phyloP scores from a whole-genome alignment of 148 eudicot genomes.

The Camellia japonica region DNA sequence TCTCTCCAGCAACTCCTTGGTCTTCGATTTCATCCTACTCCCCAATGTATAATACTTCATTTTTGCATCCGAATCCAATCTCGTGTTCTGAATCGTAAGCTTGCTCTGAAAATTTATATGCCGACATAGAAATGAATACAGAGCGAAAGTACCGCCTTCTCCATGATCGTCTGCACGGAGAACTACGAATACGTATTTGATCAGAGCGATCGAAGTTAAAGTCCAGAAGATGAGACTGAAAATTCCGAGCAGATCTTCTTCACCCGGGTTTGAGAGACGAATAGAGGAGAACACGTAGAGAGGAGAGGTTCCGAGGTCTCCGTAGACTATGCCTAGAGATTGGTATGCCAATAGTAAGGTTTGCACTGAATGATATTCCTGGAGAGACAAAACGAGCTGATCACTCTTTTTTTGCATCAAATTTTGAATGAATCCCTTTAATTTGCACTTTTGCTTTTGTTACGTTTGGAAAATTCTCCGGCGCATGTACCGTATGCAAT shows the following conservation, averaged over 20 bases:
- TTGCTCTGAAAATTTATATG: constrained; percentile 1
- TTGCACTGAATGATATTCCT: background rate
- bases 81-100: background rate
- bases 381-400: background rate
- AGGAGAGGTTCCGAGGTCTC: constrained; percentile 37
- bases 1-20: constrained; percentile 13
- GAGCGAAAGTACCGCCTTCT: constrained; percentile 18
- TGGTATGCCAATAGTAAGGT: constrained; percentile 28
- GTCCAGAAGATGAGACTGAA: constrained; percentile 19
- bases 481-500: no score
- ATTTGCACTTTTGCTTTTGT: no score
- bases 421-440: no score
- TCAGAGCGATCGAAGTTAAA: background rate
- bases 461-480: no score
- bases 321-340: constrained; percentile 35
- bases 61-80: background rate
- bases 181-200: constrained; percentile 16
- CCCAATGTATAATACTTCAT: background rate
- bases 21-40: constrained; percentile 5
- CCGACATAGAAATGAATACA: constrained; percentile 7
- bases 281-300: constrained; percentile 27
- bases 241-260: constrained; percentile 11
- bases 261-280: constrained; percentile 10
- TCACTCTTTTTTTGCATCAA: no score
- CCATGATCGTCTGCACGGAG: constrained; percentile 12